Evolutionary conservation across 2,329 filamentous ascomycete species (phyloP).

Genomic region (Grosmannia serpens): DNA sequence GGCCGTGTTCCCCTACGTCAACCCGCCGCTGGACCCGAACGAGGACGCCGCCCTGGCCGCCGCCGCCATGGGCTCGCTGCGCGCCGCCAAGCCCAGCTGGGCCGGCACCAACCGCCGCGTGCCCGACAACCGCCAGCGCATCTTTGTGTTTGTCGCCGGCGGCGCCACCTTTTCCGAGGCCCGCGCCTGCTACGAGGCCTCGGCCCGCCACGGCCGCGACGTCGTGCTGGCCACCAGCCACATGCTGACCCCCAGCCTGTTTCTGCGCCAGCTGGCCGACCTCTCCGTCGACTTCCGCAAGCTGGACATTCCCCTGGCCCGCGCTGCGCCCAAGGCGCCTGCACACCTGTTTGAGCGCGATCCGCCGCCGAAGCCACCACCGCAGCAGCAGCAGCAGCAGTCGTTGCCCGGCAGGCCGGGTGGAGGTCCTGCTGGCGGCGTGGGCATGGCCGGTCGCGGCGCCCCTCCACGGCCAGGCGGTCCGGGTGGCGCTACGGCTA

Average conservation of each 20-base stretch:
- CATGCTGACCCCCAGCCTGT: slow-evolving; percentile 80
- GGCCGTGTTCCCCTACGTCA: slow-evolving; percentile 58
- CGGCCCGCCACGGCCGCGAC: slow-evolving; percentile 61
- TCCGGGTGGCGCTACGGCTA: slow-evolving; percentile 8
- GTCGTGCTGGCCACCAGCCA: slow-evolving; percentile 84
- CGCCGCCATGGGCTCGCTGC: slow-evolving; percentile 54
- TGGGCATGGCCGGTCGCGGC: background rate
- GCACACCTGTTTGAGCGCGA: slow-evolving; percentile 73
- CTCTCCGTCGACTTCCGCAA: slow-evolving; percentile 63
- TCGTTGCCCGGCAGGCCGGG: background rate
- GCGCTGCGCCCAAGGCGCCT: slow-evolving; percentile 70
- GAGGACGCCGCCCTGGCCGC: slow-evolving; percentile 42
- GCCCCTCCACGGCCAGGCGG: background rate
- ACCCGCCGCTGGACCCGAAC: slow-evolving; percentile 53
- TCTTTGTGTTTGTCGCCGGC: slow-evolving; percentile 91
- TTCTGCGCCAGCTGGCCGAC: slow-evolving; percentile 71
- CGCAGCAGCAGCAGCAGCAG: slow-evolving; percentile 5
- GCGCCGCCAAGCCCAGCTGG: slow-evolving; percentile 91
- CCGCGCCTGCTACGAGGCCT: slow-evolving; percentile 78
- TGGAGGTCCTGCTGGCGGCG: slow-evolving; percentile 16
- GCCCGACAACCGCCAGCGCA: slow-evolving; percentile 74
- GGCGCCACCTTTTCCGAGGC: slow-evolving; percentile 90
- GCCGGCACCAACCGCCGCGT: slow-evolving; percentile 66
- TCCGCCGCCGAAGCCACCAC: slow-evolving; percentile 31
- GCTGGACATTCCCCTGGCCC: slow-evolving; percentile 71